Evolutionary conservation across 164 flowering plant species (phyloP).

Genomic region (Kalanchoe fedtschenkoi): DNA sequence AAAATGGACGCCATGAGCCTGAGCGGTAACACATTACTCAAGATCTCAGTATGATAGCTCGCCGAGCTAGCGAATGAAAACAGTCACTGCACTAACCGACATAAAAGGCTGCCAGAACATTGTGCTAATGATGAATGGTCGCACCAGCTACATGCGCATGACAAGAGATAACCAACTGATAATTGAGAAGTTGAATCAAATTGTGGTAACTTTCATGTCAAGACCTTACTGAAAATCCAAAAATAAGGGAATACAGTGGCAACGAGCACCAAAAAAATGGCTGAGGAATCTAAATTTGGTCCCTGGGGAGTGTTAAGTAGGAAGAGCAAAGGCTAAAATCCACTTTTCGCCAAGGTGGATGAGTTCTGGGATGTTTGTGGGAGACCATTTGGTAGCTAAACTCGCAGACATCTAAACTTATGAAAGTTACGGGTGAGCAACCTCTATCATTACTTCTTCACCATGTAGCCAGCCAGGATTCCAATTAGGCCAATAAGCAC

Average conservation of each 20-base stretch:
- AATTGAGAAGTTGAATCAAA: neutral
- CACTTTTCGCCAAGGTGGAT: neutral
- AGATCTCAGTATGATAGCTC: neutral
- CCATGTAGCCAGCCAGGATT: constrained; percentile 33
- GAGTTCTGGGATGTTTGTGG: neutral
- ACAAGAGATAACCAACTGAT: neutral
- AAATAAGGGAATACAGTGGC: too few species aligned
- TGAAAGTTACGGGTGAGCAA: too few species aligned
- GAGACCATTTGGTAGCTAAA: neutral
- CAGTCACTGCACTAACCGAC: neutral
- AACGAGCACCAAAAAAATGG: neutral
- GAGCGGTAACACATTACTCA: neutral
- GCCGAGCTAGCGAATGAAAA: neutral
- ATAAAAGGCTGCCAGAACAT: neutral
- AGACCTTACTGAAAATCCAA: too few species aligned
- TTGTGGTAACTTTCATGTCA: neutral
- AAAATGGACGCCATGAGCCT: neutral
- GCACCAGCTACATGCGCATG: neutral
- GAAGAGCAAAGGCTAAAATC: neutral
- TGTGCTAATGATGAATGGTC: neutral
- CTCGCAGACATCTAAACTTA: too few species aligned
- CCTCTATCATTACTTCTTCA: constrained; percentile 20
- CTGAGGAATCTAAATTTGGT: neutral
- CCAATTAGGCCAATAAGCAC: constrained; percentile 43
- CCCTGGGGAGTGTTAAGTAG: too few species aligned